A percentile compares a stretch with the other conserved stretches of the same genome.
phyloP scores from a whole-genome alignment of 1,284 basidiomycete species.

The Cryptococcus jaspeensis region DNA sequence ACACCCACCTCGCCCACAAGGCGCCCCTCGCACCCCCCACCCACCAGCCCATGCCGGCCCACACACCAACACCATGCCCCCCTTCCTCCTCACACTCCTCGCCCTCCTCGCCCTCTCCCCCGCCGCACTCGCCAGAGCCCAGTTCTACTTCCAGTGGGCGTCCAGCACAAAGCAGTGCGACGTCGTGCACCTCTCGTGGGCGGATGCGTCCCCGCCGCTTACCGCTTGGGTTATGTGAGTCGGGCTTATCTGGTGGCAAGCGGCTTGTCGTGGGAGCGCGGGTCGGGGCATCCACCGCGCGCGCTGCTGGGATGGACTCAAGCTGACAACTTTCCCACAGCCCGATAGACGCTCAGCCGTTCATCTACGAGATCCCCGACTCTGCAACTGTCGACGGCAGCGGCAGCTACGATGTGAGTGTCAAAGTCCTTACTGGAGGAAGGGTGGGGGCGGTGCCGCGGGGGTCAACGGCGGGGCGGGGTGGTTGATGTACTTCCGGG shows the following conservation, averaged over 20 bases:
- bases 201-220: conserved; percentile 25
- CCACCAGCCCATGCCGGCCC: background rate
- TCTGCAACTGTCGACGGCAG: conserved; percentile 17
- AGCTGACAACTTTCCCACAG: conserved; percentile 7
- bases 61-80: background rate
- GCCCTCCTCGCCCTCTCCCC: background rate
- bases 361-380: conserved; percentile 33
- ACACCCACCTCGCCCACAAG: background rate
- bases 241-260: background rate
- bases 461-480: too few species aligned
- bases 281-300: too few species aligned
- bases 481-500: background rate
- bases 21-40: background rate
- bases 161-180: conserved; percentile 23
- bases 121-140: background rate
- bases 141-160: conserved; percentile 35
- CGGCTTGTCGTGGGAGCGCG: too few species aligned
- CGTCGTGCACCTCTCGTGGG: conserved; percentile 32
- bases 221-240: conserved; percentile 31
- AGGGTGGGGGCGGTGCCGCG: too few species aligned
- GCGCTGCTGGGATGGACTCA: too few species aligned
- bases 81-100: background rate
- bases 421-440: background rate
- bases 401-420: conserved; percentile 11
- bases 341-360: conserved; percentile 28